These are phyloP conservation scores for Bolboschoenoplectus hybrid DNA, from an alignment of 202 grass and related monocot species.

Conservation along the genomic window DNA sequence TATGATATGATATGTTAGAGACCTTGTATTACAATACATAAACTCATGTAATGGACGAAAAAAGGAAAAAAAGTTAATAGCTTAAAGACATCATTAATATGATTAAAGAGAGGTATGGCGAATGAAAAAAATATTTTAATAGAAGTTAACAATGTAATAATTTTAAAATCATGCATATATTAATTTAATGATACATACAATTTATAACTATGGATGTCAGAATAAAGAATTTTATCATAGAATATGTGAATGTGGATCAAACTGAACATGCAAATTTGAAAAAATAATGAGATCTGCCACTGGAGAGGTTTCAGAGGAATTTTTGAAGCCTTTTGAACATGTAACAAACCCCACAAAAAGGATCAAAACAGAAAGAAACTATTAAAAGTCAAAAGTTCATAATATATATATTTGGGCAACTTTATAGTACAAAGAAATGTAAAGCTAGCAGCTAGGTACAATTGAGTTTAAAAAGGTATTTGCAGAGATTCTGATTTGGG, in stretches of 20 bases:
- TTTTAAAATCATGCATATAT: too few species aligned
- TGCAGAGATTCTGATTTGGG: background rate
- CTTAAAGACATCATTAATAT: too few species aligned
- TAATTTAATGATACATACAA: background rate
- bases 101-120: too few species aligned
- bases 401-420: background rate
- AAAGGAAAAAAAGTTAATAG: too few species aligned
- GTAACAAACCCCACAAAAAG: background rate
- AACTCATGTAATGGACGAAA: too few species aligned
- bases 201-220: background rate
- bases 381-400: slow-evolving; percentile 17
- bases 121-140: too few species aligned
- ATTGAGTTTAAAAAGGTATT: background rate
- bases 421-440: background rate
- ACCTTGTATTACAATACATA: too few species aligned
- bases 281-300: background rate
- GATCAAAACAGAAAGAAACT: background rate
- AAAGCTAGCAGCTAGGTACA: background rate
- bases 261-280: background rate
- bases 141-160: too few species aligned
- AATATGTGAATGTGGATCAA: background rate
- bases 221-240: background rate
- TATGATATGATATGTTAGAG: too few species aligned
- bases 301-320: background rate
- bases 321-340: background rate